phyloP scores from a whole-genome alignment of 2,329 filamentous ascomycete species.

The Coniochaeta sp. region DNA sequence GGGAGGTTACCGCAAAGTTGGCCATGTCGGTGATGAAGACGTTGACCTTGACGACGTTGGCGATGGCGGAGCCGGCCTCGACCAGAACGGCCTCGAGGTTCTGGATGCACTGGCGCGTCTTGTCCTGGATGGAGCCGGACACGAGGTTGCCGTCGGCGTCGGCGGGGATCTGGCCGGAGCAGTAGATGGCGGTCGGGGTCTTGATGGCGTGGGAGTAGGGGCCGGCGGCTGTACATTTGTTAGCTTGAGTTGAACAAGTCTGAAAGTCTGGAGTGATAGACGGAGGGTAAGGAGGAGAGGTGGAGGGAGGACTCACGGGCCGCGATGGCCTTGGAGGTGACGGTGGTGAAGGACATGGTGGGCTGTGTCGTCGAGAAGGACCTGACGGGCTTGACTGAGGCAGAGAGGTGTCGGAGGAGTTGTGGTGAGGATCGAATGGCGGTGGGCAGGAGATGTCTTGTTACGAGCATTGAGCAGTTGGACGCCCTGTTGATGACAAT shows the following conservation, averaged over 20 bases:
- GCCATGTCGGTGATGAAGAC: conserved; percentile 91
- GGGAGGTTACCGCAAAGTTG: conserved; percentile 70
- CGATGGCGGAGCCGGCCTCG: conserved; percentile 70
- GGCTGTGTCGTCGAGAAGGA: conserved; percentile 4
- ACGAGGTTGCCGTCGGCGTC: conserved; percentile 48
- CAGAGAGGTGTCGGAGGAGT: conserved; percentile 23
- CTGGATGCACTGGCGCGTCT: conserved; percentile 57
- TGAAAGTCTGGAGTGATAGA: too few species aligned
- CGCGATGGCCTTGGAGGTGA: conserved; percentile 54
- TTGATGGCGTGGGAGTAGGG: conserved; percentile 63
- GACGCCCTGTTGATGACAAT: neutral
- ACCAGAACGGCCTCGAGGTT: conserved; percentile 80
- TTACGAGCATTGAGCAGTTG: neutral
- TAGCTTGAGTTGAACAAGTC: neutral
- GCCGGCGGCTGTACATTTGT: conserved; percentile 41
- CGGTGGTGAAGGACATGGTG: conserved; percentile 32
- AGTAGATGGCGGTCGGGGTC: conserved; percentile 58
- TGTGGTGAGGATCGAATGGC: conserved; percentile 4
- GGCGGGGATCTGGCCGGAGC: conserved; percentile 64
- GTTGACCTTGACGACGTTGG: conserved; percentile 82
- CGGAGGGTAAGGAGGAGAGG: too few species aligned
- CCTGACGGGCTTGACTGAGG: conserved; percentile 14
- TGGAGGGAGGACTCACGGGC: conserved; percentile 36
- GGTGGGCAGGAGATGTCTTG: neutral
- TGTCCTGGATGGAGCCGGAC: conserved; percentile 54